These are phyloP conservation scores for Eimeria acervulina DNA, from an alignment of 169 alveolate genomes.

Conservation along the genomic window DNA sequence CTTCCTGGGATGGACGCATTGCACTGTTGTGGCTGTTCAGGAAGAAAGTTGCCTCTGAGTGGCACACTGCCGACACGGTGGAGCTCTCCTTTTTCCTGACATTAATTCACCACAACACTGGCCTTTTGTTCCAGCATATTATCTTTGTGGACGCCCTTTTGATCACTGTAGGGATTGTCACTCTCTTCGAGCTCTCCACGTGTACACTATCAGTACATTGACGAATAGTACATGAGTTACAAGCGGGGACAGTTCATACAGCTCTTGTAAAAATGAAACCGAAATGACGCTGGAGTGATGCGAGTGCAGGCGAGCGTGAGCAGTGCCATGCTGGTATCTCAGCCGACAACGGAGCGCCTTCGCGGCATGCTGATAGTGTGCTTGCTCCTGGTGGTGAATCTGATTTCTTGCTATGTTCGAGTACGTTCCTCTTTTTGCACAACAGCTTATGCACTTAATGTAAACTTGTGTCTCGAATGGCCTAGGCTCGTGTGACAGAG, in stretches of 20 bases:
- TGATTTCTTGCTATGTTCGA: conserved; percentile 63
- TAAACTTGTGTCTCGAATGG: background rate
- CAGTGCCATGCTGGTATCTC: conserved; percentile 73
- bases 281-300: background rate
- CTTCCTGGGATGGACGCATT: background rate
- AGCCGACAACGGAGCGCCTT: conserved; percentile 71
- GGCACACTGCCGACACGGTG: conserved; percentile 79
- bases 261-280: background rate
- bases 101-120: conserved; percentile 79
- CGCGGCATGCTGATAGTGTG: conserved; percentile 74
- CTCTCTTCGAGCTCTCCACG: background rate
- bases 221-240: background rate
- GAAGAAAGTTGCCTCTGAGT: conserved; percentile 67
- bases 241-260: background rate
- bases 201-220: background rate
- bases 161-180: conserved; percentile 9
- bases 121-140: conserved; percentile 74
- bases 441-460: background rate
- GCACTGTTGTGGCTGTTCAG: conserved; percentile 30
- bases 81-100: conserved; percentile 77
- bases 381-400: conserved; percentile 50
- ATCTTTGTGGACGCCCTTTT: conserved; percentile 63
- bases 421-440: background rate
- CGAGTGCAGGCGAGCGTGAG: conserved; percentile 70
- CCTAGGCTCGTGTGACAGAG: background rate